phyloP scores from a whole-genome alignment of 1,139 yeast species.

The Suhomyces kunorum region DNA sequence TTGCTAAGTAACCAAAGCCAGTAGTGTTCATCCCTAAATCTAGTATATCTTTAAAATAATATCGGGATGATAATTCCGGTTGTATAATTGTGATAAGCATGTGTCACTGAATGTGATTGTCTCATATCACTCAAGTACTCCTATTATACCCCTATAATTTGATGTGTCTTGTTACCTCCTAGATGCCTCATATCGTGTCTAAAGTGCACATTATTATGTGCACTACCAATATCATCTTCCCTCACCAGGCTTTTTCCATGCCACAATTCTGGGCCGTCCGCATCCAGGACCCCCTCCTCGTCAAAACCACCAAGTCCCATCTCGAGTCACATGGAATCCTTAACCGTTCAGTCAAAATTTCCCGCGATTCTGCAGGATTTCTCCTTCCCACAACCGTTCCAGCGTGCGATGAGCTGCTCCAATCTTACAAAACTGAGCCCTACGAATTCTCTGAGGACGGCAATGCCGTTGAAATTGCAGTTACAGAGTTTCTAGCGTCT shows the following conservation, averaged over 20 bases:
- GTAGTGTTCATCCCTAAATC: too few species aligned
- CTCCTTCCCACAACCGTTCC: slow-evolving; percentile 14
- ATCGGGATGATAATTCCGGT: too few species aligned
- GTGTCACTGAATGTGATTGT: too few species aligned
- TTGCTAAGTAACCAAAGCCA: too few species aligned
- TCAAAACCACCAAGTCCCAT: slow-evolving; percentile 28
- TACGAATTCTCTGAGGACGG: neutral
- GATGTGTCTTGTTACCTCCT: too few species aligned
- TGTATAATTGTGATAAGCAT: too few species aligned
- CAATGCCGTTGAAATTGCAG: slow-evolving; percentile 1
- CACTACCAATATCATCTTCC: too few species aligned
- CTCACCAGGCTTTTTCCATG: neutral
- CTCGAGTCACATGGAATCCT: slow-evolving; percentile 25
- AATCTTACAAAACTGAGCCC: slow-evolving; percentile 2
- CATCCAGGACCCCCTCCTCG: slow-evolving; percentile 18
- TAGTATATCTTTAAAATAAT: too few species aligned
- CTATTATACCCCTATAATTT: too few species aligned
- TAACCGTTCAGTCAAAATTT: slow-evolving; percentile 30
- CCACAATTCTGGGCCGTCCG: slow-evolving; percentile 7
- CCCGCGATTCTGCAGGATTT: slow-evolving; percentile 13
- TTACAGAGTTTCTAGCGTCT: neutral
- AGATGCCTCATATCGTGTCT: too few species aligned
- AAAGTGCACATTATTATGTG: too few species aligned
- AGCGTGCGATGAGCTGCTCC: neutral
- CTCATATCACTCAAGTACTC: too few species aligned